phyloP scores from a whole-genome alignment of 2,329 filamentous ascomycete genomes.

The Hypoxylon sp. region DNA sequence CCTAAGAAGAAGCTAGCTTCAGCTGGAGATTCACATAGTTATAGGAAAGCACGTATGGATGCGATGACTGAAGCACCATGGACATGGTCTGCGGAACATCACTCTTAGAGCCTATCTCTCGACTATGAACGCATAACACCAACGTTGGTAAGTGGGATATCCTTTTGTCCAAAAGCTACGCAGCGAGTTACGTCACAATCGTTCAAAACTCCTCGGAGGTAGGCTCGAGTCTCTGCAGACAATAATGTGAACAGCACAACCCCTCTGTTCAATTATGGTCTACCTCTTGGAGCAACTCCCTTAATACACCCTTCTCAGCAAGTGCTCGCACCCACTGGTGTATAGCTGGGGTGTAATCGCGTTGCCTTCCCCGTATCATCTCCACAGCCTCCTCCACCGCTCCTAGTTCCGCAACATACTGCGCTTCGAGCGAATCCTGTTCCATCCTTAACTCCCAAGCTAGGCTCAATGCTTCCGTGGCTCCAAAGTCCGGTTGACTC shows the following conservation, averaged over 20 bases:
- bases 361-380: constrained; percentile 68
- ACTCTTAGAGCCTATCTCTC: too few relatives aligned
- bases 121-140: too few relatives aligned
- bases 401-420: constrained; percentile 65
- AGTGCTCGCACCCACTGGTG: constrained; percentile 78
- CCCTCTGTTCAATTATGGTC: constrained; percentile 5
- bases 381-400: constrained; percentile 62
- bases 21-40: too few relatives aligned
- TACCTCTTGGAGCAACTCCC: constrained; percentile 54
- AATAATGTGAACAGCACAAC: background rate
- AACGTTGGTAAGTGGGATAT: too few relatives aligned
- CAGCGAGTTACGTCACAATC: too few relatives aligned
- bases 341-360: constrained; percentile 79
- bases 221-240: background rate
- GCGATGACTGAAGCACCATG: too few relatives aligned
- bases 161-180: too few relatives aligned
- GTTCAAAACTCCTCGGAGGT: too few relatives aligned
- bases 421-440: constrained; percentile 59
- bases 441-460: constrained; percentile 59
- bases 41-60: too few relatives aligned
- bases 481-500: constrained; percentile 24
- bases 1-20: too few relatives aligned
- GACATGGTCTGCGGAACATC: too few relatives aligned
- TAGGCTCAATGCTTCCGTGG: constrained; percentile 54
- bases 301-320: constrained; percentile 75